Evolutionary conservation across 1,284 basidiomycete genomes (phyloP).

Genomic region (Fistulinella cinereoalba): DNA sequence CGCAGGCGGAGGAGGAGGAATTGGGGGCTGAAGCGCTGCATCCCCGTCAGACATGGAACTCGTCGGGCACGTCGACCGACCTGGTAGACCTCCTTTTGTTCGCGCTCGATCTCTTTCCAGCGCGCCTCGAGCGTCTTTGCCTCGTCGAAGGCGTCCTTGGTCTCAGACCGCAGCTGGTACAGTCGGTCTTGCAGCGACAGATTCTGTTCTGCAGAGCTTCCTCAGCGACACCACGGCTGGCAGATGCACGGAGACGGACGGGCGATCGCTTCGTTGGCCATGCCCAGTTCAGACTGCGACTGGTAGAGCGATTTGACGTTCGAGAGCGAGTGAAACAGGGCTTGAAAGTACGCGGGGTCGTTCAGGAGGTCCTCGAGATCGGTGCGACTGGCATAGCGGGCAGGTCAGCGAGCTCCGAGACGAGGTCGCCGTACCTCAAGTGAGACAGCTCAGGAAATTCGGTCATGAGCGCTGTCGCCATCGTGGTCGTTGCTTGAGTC

Average conservation of each 20-base stretch:
- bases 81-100: slow-evolving; percentile 85
- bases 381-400: slow-evolving; percentile 56
- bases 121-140: slow-evolving; percentile 75
- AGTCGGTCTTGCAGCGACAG: slow-evolving; percentile 71
- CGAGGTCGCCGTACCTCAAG: slow-evolving; percentile 53
- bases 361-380: slow-evolving; percentile 85
- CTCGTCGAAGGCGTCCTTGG: slow-evolving; percentile 80
- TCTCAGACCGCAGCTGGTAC: slow-evolving; percentile 72
- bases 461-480: slow-evolving; percentile 44
- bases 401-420: slow-evolving; percentile 8
- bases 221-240: slow-evolving; percentile 6
- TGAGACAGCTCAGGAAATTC: slow-evolving; percentile 72
- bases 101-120: slow-evolving; percentile 83
- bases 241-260: slow-evolving; percentile 47
- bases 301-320: slow-evolving; percentile 72
- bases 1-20: slow-evolving; percentile 84
- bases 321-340: slow-evolving; percentile 76
- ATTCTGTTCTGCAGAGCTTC: slow-evolving; percentile 52
- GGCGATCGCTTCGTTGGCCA: slow-evolving; percentile 81
- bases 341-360: slow-evolving; percentile 83
- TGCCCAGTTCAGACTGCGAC: slow-evolving; percentile 72
- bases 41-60: slow-evolving; percentile 9
- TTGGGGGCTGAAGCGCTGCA: slow-evolving; percentile 76
- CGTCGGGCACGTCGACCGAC: slow-evolving; percentile 40
- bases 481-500: slow-evolving; percentile 13